Base-by-base conservation (phyloP, 441 rosid species). In the Jatropha podagrica region DNA sequence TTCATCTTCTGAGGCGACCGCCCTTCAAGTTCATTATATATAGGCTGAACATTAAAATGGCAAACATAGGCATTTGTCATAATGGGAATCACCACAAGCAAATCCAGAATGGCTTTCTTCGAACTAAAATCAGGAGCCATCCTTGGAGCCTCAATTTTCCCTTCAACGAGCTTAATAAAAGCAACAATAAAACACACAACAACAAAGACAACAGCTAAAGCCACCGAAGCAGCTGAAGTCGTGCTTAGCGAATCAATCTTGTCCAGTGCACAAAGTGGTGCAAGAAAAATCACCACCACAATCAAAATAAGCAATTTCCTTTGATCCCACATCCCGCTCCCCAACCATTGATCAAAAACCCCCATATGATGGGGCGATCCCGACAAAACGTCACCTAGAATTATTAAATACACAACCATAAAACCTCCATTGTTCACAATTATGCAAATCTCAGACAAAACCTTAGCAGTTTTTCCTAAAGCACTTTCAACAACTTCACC, bases 331-430 rank as follows among this genome's bases (percentile, higher is more conserved):
- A 88, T 68, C 9, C 99, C 99, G 56, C 91, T 83, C 1, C 99
- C 99, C 65, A 96, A 83, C 99, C 95, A 93, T 72, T 96, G 98
- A 87, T 92, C 97, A 13, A 96, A 88, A 84, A 96, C 95, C 37
- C 98, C 98, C n/a, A 86, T 56, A 77, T 96, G 99, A 74, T 84
- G 93, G 52, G 81, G 82, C 0, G 99, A 92, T 58, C 99, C 98
- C 0, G 99, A 92, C 92, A 96, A 86, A 54, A 96, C 99, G 79
- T 96, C 99, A 0, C 98, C 99, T 78, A 95, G 86, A 0, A 95
- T 95, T 38, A 95, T 95, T 76, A 95, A 84, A 78, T 95, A 95
- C 68, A 91, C 99, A 70, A 93, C 93, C 88, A 95, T 78, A 71
- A 93, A 90, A 75, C 99, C 99, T 13, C 87, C 97, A 86, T 93